Base-by-base conservation (phyloP, 2,329 filamentous ascomycete species). In the Emmonsiellopsis sp. region DNA sequence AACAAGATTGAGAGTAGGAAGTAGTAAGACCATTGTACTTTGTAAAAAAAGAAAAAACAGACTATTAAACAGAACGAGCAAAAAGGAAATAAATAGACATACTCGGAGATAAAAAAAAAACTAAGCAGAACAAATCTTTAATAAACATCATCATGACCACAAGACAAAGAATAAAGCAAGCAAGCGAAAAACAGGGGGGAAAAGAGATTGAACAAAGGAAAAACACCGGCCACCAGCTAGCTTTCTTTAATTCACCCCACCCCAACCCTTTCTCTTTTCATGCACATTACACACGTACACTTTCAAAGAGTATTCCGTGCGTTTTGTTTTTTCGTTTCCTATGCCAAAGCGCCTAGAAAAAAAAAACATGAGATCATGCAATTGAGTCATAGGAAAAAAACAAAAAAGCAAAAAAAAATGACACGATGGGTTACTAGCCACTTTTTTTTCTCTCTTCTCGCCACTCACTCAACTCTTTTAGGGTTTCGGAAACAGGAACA, bases 331-430 rank as follows among this genome's bases (percentile, higher is more conserved):
- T 34, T 30, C 30, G 15, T 38, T 8, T 47, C 45, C 32, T 48
- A 48, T 48, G 45, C 45, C 45, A 48, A 48, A 48, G 45, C 45
- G 32, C 45, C 38, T 37, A 16, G 38, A 38, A 34, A 34, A 38
- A 20, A 48, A 48, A 45, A 13, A 20, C 42, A 45, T 47, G 44
- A 13, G 34, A n/a, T 34, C 45, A 48, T 44, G 7, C n/a, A 34
- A 15, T 32, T 31, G 8, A 16, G 45, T 10, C 45, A 38, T 48
- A 48, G 45, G 34, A 38, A 15, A 16, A 34, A 30, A 16, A 38
- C 7, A 2, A 37, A 37, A 15, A 34, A 46, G 34, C 10, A 35
- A 47, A 15, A 35, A 34, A 5, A 32, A 26, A 46, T 11, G 30
- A 45, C n/a, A 34, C 44, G 30, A 13, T 34, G 16, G 15, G 15